A percentile compares a stretch with the other conserved stretches of the same genome.
Evolutionary conservation across 139 green algal species (phyloP).

Genomic region (Spirogloea muscicola): DNA sequence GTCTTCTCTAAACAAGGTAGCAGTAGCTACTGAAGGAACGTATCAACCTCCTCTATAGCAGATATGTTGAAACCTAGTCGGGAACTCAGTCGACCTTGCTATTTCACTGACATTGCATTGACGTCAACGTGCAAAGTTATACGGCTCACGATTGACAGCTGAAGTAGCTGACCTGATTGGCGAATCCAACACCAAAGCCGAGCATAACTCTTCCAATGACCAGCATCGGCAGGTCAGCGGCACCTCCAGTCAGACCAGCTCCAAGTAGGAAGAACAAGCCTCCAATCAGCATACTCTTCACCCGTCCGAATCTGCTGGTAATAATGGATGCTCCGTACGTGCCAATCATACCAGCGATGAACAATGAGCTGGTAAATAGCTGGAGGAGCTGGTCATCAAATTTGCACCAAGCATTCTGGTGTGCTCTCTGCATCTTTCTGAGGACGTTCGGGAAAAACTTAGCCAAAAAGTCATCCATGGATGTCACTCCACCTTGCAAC

Average conservation of each 20-base stretch:
- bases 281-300: constrained; percentile 55
- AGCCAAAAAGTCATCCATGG: constrained; percentile 52
- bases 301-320: constrained; percentile 49
- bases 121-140: too few relatives aligned
- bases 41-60: too few relatives aligned
- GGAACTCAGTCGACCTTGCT: too few relatives aligned
- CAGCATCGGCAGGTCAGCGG: constrained; percentile 63
- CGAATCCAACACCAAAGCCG: constrained; percentile 71
- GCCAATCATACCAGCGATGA: constrained; percentile 57
- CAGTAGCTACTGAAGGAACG: too few relatives aligned
- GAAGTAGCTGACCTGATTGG: too few relatives aligned
- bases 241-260: constrained; percentile 52
- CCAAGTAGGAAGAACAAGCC: constrained; percentile 59
- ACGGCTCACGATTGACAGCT: too few relatives aligned
- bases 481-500: constrained; percentile 46
- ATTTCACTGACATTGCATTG: too few relatives aligned
- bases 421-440: not conserved
- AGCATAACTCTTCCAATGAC: constrained; percentile 67
- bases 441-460: constrained; percentile 62
- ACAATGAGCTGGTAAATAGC: constrained; percentile 71
- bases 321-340: constrained; percentile 38
- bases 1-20: too few relatives aligned
- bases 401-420: constrained; percentile 54
- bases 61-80: too few relatives aligned
- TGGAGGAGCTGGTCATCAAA: constrained; percentile 62